phyloP scores from a whole-genome alignment of 805 yeast genomes.

The Metschnikowia cubensis region DNA sequence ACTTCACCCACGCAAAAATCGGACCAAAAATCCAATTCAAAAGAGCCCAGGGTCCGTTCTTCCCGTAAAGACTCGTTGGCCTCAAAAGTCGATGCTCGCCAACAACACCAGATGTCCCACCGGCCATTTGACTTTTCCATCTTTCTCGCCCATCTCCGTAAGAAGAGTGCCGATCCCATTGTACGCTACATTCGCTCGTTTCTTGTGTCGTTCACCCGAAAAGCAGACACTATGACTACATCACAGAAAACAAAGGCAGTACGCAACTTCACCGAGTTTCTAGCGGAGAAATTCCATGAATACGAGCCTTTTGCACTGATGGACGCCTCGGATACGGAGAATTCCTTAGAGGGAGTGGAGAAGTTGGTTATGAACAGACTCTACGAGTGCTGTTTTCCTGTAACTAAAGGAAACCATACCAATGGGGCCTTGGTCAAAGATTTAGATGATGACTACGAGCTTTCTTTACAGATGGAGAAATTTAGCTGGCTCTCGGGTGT shows the following conservation, averaged over 20 bases:
- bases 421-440: constrained; percentile 41
- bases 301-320: constrained; percentile 74
- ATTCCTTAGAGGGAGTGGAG: constrained; percentile 88
- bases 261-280: constrained; percentile 70
- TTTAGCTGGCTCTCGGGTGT: constrained; percentile 69
- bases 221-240: constrained; percentile 55
- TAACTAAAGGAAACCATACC: constrained; percentile 45
- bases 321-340: constrained; percentile 53
- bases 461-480: constrained; percentile 51
- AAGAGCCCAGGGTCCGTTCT: neutral
- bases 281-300: constrained; percentile 54
- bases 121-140: constrained; percentile 76
- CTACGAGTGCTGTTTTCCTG: constrained; percentile 75
- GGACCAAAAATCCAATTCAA: no score
- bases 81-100: constrained; percentile 25
- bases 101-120: constrained; percentile 41
- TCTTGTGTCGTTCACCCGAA: constrained; percentile 66
- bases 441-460: constrained; percentile 51
- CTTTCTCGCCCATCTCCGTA: constrained; percentile 67
- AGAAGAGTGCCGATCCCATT: constrained; percentile 80
- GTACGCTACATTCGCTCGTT: constrained; percentile 84
- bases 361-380: constrained; percentile 87
- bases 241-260: constrained; percentile 77
- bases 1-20: no score
- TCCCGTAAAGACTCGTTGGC: constrained; percentile 14